These are phyloP conservation scores for Penicillium angulare DNA, from an alignment of 495 filamentous ascomycete species.

Conservation along the genomic window DNA sequence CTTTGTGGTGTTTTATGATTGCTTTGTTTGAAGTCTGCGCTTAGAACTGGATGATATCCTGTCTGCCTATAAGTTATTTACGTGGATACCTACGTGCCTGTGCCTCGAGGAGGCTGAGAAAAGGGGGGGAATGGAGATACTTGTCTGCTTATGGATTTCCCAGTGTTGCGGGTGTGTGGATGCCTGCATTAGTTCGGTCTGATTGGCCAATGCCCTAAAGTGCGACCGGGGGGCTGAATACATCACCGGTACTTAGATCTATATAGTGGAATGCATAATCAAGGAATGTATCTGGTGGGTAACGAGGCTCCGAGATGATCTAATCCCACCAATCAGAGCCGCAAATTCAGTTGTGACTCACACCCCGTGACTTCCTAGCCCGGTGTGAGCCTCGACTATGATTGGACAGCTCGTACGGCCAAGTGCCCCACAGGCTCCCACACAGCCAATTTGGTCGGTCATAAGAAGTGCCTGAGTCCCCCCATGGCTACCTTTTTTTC, in stretches of 20 bases:
- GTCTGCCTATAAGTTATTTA: too few species aligned
- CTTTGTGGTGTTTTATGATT: too few species aligned
- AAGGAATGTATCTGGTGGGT: slow-evolving; percentile 6
- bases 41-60: too few species aligned
- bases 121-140: neutral
- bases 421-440: slow-evolving; percentile 14
- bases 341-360: slow-evolving; percentile 33
- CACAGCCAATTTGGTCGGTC: slow-evolving; percentile 21
- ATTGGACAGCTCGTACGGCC: slow-evolving; percentile 20
- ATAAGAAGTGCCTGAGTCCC: slow-evolving; percentile 45
- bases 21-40: too few species aligned
- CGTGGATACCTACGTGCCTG: too few species aligned
- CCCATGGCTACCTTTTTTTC: slow-evolving; percentile 36
- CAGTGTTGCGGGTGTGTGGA: neutral
- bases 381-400: slow-evolving; percentile 5
- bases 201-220: slow-evolving; percentile 18
- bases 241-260: neutral
- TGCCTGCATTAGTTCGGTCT: slow-evolving; percentile 1
- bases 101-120: neutral
- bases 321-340: slow-evolving; percentile 24
- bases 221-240: neutral
- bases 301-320: neutral
- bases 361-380: slow-evolving; percentile 39
- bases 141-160: neutral
- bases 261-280: neutral